Percentiles rank a stretch among this genome's conserved stretches.
These are phyloP conservation scores for Hypoxylon sp. DNA, from an alignment of 2,329 filamentous ascomycete species.

Conservation along the genomic window DNA sequence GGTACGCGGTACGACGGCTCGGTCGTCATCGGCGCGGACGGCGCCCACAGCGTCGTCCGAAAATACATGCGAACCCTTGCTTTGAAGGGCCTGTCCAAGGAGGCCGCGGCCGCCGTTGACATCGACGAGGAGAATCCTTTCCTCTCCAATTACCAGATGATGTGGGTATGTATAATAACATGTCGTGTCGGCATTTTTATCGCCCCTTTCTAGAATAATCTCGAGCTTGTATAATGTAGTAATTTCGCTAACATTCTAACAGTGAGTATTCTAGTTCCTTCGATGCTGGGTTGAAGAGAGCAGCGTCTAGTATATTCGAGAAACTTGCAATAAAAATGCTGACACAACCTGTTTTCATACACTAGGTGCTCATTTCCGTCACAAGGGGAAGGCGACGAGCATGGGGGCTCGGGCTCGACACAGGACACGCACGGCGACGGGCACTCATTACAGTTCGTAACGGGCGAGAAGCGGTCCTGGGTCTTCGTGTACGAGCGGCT, in stretches of 20 bases:
- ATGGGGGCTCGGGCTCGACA: slow-evolving; percentile 2
- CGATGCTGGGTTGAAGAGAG: no score
- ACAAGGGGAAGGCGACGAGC: slow-evolving; percentile 8
- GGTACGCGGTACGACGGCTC: slow-evolving; percentile 35
- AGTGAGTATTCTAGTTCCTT: no score
- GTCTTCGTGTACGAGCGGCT: slow-evolving; percentile 37
- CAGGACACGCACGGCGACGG: slow-evolving; percentile 10
- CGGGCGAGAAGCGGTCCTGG: slow-evolving; percentile 18
- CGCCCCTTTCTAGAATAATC: no score
- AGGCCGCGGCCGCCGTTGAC: neutral
- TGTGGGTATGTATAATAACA: no score
- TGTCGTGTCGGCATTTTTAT: no score
- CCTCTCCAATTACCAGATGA: slow-evolving; percentile 19
- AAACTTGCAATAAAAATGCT: no score
- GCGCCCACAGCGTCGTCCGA: slow-evolving; percentile 33
- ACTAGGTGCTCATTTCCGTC: slow-evolving; percentile 29
- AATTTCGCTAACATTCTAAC: no score
- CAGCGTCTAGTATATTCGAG: no score
- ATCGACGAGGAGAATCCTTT: slow-evolving; percentile 34
- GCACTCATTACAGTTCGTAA: slow-evolving; percentile 22
- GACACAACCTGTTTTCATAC: no score
- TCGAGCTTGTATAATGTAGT: no score
- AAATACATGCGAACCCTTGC: slow-evolving; percentile 31
- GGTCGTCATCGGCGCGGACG: slow-evolving; percentile 39
- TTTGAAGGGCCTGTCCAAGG: slow-evolving; percentile 13